These are phyloP conservation scores for Xylogone sp. DNA, from an alignment of 2,329 filamentous ascomycete species.

Conservation along the genomic window DNA sequence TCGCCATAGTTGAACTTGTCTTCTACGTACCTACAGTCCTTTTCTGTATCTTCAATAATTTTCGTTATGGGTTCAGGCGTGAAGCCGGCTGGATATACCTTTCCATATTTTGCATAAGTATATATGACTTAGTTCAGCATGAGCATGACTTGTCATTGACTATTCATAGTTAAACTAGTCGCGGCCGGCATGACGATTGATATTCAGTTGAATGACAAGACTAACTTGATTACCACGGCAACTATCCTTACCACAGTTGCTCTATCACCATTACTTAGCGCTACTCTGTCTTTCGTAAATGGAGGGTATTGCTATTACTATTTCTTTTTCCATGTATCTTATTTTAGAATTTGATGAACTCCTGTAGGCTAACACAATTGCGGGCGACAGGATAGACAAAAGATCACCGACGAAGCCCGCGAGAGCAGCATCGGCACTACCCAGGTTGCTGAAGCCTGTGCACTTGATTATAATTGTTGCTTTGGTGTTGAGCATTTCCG, in stretches of 20 bases:
- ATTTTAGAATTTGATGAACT: too few species aligned
- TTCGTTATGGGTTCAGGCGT: neutral
- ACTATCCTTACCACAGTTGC: constrained; percentile 5
- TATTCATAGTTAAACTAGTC: constrained; percentile 10
- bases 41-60: neutral
- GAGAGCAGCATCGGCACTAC: neutral
- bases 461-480: neutral
- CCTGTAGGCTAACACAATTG: neutral
- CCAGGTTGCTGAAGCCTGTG: neutral
- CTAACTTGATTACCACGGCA: constrained; percentile 1
- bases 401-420: neutral
- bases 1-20: neutral
- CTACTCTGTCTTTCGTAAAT: constrained; percentile 1
- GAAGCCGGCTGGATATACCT: neutral
- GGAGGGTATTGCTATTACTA: neutral
- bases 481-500: neutral
- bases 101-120: neutral
- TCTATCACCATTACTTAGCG: constrained; percentile 4
- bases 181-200: constrained; percentile 21
- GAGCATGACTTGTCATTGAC: neutral
- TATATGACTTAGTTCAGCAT: neutral
- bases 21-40: neutral
- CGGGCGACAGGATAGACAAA: neutral
- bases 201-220: constrained; percentile 8
- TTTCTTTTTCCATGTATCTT: too few species aligned